Evolutionary conservation across 768 basidiomycete genomes (phyloP), one percentile per base, ranked within the genome.

Genomic region (Leucosporidium scottii): DNA sequence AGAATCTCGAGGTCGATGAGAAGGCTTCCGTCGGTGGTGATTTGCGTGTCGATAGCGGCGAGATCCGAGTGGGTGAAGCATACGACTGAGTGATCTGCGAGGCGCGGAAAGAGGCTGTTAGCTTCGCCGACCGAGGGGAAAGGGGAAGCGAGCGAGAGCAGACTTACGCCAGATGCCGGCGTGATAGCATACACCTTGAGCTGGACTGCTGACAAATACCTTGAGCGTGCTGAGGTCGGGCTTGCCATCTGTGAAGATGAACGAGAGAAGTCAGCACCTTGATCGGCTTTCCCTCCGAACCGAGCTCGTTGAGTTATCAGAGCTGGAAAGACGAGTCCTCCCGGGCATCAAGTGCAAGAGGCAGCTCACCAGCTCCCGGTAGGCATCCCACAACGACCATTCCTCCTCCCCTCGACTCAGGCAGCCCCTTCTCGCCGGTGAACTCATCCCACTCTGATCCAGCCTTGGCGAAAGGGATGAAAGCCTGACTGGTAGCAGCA

Each of bases 151-250:
- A 18, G 18, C 4, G 25, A 55, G 54, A n/a, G 23, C 10, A 51
- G 9, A 27, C 55, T 57, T n/a, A 57, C 55, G 55, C 55, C 55
- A 57, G 28, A 57, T 34, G 12, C 55, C 55, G 36, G 55, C 55
- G 30, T 57, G 28, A 31, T 57, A 57, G 55, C 30, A 57, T 1
- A 57, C 55, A 4, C 55, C 55, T 34, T 57, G 55, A 2, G 25
- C 28, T 9, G 55, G 55, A 4, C 30, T 28, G 23, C 30, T 28
- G 30, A 57, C 28, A 15, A 57, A 57, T 12, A 36, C 55, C 55
- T 57, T 31, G 17, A 57, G 6, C 55, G 55, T 31, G 10, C 17
- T 31, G 2, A 57, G 30, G 18, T 57, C 55, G 13, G 55, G 55
- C 55, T 34, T 57, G 55, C 31, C 55, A 28, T 57, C 55, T 57